Evolutionary conservation across 495 filamentous ascomycete species (phyloP).

Genomic region (Penicillium cosmopolitanum): DNA sequence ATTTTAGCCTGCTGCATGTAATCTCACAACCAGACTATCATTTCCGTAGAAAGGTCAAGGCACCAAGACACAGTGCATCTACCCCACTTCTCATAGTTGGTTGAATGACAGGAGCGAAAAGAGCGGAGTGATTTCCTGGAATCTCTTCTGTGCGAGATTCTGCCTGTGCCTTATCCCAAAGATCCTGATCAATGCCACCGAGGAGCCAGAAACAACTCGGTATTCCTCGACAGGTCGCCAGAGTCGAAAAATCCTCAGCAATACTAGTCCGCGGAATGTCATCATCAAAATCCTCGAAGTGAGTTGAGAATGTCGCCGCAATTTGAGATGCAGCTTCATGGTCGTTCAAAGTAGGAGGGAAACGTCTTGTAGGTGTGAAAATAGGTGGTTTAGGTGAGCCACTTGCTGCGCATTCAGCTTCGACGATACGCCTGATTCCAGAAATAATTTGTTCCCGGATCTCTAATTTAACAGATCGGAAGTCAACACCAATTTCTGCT

Average conservation of each 20-base stretch:
- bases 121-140: conserved; percentile 59
- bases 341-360: conserved; percentile 51
- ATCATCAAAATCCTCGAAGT: conserved; percentile 48
- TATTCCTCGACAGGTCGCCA: conserved; percentile 39
- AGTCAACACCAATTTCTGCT: conserved; percentile 52
- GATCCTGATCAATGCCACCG: conserved; percentile 44
- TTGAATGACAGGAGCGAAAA: conserved; percentile 65
- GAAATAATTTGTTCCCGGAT: conserved; percentile 43
- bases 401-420: conserved; percentile 52
- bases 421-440: conserved; percentile 52
- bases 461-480: conserved; percentile 45
- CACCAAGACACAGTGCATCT: conserved; percentile 59
- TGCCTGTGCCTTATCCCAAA: conserved; percentile 46
- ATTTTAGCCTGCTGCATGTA: not conserved
- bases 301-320: conserved; percentile 35
- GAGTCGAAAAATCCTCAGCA: conserved; percentile 50
- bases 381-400: conserved; percentile 49
- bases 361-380: conserved; percentile 47
- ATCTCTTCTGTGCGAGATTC: conserved; percentile 34
- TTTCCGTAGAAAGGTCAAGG: conserved; percentile 53
- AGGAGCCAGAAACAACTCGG: conserved; percentile 53
- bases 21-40: not conserved
- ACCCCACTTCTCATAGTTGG: conserved; percentile 61
- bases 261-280: conserved; percentile 41
- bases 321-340: conserved; percentile 29